These are phyloP conservation scores for Dentipellis sp. DNA, from an alignment of 768 basidiomycete genomes.

Conservation along the genomic window DNA sequence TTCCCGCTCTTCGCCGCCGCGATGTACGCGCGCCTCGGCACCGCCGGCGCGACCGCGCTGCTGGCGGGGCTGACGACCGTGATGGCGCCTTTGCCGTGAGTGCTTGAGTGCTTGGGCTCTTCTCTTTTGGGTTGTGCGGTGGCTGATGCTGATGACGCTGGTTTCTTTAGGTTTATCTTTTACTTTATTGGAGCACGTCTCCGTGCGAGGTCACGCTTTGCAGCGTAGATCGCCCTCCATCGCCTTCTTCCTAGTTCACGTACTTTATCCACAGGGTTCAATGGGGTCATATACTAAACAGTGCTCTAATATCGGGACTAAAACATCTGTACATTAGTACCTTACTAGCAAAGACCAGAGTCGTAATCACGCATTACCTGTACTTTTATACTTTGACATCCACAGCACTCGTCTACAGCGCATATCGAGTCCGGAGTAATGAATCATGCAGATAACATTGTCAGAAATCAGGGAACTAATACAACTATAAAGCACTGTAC, in stretches of 20 bases:
- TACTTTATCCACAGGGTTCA: too few relatives aligned
- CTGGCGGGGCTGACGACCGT: constrained; percentile 29
- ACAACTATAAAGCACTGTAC: not conserved
- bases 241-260: too few relatives aligned
- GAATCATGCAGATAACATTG: not conserved
- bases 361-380: too few relatives aligned
- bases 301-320: too few relatives aligned
- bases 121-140: not conserved
- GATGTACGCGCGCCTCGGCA: constrained; percentile 28
- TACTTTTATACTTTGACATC: too few relatives aligned
- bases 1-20: constrained; percentile 31
- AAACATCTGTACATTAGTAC: too few relatives aligned
- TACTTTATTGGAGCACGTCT: not conserved
- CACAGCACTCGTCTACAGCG: not conserved
- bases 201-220: not conserved
- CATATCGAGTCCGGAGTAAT: not conserved
- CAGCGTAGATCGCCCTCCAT: not conserved
- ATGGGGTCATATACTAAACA: too few relatives aligned
- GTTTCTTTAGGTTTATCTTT: not conserved
- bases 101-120: constrained; percentile 2
- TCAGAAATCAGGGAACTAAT: not conserved
- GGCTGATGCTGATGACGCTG: not conserved
- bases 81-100: constrained; percentile 42
- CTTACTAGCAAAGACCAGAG: too few relatives aligned
- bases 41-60: constrained; percentile 28